Evolutionary conservation across 2,329 filamentous ascomycete species (phyloP).

Genomic region (Fusarium euwallaceae): DNA sequence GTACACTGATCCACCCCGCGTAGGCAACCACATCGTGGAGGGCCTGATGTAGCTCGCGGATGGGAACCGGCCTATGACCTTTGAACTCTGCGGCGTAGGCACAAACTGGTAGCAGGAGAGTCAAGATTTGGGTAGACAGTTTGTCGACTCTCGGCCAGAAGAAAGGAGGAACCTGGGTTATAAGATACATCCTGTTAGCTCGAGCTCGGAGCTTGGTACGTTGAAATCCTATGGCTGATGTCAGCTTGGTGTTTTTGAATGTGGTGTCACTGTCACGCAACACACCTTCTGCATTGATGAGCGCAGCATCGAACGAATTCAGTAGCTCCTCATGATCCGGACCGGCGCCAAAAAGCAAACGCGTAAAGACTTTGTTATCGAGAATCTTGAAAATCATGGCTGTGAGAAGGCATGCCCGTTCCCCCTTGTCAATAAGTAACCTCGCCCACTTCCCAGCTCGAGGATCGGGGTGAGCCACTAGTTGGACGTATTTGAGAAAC

Average conservation of each 20-base stretch:
- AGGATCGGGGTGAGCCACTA: constrained; percentile 47
- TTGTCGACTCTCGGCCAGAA: constrained; percentile 52
- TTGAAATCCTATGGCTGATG: constrained; percentile 44
- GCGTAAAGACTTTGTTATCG: constrained; percentile 45
- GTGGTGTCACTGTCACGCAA: background rate
- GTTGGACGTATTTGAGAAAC: constrained; percentile 44
- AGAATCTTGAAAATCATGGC: constrained; percentile 50
- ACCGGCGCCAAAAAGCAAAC: constrained; percentile 50
- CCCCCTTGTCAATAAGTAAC: constrained; percentile 39
- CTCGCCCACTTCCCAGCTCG: constrained; percentile 46
- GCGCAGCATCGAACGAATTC: constrained; percentile 38
- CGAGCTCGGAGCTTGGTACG: constrained; percentile 46
- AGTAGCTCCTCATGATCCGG: constrained; percentile 42
- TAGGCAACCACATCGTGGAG: constrained; percentile 49
- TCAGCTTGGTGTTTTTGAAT: constrained; percentile 12
- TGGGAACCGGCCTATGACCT: constrained; percentile 13
- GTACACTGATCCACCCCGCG: constrained; percentile 50
- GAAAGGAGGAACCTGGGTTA: constrained; percentile 43
- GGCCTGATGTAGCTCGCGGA: constrained; percentile 36
- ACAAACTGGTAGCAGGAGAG: constrained; percentile 45
- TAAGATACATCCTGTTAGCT: constrained; percentile 44
- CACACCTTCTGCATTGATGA: constrained; percentile 48
- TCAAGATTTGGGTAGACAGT: constrained; percentile 38
- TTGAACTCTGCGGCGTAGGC: constrained; percentile 28
- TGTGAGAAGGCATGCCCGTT: constrained; percentile 45